phyloP scores from a whole-genome alignment of 768 basidiomycete species.

The Coprinopsis sp. region DNA sequence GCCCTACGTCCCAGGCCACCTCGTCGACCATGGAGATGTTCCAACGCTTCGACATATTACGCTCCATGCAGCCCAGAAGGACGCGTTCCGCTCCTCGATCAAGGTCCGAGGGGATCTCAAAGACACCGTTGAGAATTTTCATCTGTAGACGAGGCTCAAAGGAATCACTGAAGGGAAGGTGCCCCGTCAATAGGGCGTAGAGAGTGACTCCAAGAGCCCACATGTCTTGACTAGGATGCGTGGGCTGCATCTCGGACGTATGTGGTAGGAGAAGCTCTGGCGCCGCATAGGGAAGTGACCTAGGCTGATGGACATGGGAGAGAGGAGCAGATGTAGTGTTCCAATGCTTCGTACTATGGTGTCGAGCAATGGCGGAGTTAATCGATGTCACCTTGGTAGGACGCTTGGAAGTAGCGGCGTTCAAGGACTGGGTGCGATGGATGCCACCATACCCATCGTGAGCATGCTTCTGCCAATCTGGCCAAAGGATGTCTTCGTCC shows the following conservation, averaged over 20 bases:
- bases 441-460: conserved; percentile 18
- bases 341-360: conserved; percentile 46
- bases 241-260: conserved; percentile 31
- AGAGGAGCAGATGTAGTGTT: conserved; percentile 37
- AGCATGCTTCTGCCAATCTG: conserved; percentile 19
- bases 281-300: conserved; percentile 86
- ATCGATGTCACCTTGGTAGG: conserved; percentile 19
- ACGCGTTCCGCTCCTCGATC: conserved; percentile 63
- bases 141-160: conserved; percentile 90
- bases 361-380: conserved; percentile 30
- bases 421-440: conserved; percentile 39
- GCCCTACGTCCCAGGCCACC: conserved; percentile 76
- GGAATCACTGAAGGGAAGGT: conserved; percentile 82
- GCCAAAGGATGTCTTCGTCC: conserved; percentile 32
- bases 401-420: conserved; percentile 23
- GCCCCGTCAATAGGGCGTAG: conserved; percentile 77
- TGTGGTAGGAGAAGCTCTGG: conserved; percentile 80
- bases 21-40: conserved; percentile 77
- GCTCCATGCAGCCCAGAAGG: conserved; percentile 76
- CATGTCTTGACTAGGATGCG: conserved; percentile 81
- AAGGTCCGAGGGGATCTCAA: conserved; percentile 51
- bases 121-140: conserved; percentile 83
- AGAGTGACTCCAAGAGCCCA: conserved; percentile 95
- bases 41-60: conserved; percentile 62
- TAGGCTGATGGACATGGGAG: conserved; percentile 50